A percentile compares a stretch with the other conserved stretches of the same genome.
Evolutionary conservation across 495 filamentous ascomycete genomes (phyloP).

Genomic region (Aspergillus leporis): DNA sequence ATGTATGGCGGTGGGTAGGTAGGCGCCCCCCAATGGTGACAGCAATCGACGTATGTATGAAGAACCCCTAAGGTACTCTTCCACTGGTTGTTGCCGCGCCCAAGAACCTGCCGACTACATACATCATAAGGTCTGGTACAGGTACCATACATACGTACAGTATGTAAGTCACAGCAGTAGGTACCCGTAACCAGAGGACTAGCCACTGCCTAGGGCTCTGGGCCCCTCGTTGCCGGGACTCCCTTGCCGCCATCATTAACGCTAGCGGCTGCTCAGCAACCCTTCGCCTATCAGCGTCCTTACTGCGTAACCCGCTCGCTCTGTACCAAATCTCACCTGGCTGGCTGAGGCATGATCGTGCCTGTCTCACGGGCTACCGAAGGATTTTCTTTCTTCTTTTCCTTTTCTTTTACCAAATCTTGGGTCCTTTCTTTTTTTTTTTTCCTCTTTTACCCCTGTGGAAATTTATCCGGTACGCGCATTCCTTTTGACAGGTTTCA

Average conservation of each 20-base stretch:
- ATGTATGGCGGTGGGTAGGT: not conserved
- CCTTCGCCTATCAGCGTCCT: slow-evolving; percentile 38
- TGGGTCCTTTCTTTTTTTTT: slow-evolving; percentile 5
- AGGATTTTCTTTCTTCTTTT: slow-evolving; percentile 15
- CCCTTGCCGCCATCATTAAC: slow-evolving; percentile 43
- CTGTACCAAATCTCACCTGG: slow-evolving; percentile 18
- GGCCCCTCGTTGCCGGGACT: slow-evolving; percentile 45
- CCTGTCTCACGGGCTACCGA: slow-evolving; percentile 32
- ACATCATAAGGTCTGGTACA: not conserved
- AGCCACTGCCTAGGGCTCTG: slow-evolving; percentile 12
- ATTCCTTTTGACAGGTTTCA: slow-evolving; percentile 21
- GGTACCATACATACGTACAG: slow-evolving; percentile 11
- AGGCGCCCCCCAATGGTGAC: no score
- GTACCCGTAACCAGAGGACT: slow-evolving; percentile 17
- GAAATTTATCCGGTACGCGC: slow-evolving; percentile 2
- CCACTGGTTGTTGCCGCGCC: not conserved
- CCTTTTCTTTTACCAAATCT: slow-evolving; percentile 7
- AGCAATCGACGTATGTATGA: slow-evolving; percentile 2
- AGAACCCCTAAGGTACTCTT: not conserved
- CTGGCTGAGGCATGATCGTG: slow-evolving; percentile 31
- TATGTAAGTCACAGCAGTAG: slow-evolving; percentile 13
- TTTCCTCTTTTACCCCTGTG: not conserved
- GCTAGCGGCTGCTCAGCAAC: slow-evolving; percentile 39
- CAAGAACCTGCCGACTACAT: not conserved
- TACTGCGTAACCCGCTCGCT: slow-evolving; percentile 18